Conservation (phyloP, 1,284 basidiomycete species). For the Binderoboletus segoi region DNA sequence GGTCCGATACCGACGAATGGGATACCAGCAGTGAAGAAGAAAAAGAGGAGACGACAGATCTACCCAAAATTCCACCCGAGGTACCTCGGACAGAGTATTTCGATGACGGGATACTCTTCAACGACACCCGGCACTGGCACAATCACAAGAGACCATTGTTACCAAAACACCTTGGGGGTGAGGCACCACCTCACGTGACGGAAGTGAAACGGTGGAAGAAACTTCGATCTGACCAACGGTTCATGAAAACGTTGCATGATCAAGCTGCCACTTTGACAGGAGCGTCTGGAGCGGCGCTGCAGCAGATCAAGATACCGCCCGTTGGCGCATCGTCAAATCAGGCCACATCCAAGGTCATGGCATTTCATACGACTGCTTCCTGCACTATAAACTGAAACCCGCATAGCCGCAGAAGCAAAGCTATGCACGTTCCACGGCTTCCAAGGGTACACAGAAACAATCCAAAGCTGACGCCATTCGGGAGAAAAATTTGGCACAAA, state of each 20-base stretch:
- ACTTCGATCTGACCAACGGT: slow-evolving; percentile 52
- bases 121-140: slow-evolving; percentile 63
- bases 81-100: slow-evolving; percentile 26
- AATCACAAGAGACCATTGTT: slow-evolving; percentile 50
- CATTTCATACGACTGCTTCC: not conserved
- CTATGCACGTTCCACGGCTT: slow-evolving; percentile 6
- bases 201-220: slow-evolving; percentile 41
- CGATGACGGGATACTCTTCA: slow-evolving; percentile 48
- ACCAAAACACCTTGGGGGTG: slow-evolving; percentile 57
- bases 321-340: slow-evolving; percentile 25
- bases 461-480: slow-evolving; percentile 32
- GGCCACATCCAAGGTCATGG: slow-evolving; percentile 16
- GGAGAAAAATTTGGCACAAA: slow-evolving; percentile 30
- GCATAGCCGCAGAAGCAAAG: slow-evolving; percentile 16
- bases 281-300: slow-evolving; percentile 53
- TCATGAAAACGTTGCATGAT: slow-evolving; percentile 56
- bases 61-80: not conserved
- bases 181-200: slow-evolving; percentile 30
- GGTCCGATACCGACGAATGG: slow-evolving; percentile 27
- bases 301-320: slow-evolving; percentile 54
- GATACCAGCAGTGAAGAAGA: slow-evolving; percentile 24
- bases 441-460: slow-evolving; percentile 22
- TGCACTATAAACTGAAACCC: not conserved
- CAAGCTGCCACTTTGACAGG: slow-evolving; percentile 67
- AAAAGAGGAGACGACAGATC: not conserved